Base-by-base conservation (phyloP, 2,329 filamentous ascomycete genomes). In the Xylaria multiplex region DNA sequence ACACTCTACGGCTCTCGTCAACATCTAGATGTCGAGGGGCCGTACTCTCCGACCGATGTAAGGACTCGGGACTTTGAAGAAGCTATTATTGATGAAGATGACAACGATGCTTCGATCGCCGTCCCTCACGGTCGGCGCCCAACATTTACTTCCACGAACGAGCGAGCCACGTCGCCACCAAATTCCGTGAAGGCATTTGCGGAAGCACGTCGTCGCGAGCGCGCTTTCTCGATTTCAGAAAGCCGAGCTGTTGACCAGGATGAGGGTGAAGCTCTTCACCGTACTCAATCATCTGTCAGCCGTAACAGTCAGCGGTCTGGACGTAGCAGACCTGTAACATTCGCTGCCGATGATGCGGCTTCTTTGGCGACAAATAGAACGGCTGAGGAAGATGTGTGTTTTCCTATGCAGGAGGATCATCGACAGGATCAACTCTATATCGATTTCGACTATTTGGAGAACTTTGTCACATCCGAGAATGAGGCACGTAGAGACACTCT, bases 151-250 rank as follows among this genome's bases (percentile, higher is more conserved):
- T 87, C 86, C 1, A 78, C 83, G 52, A 78, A 81, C 27, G 85
- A 86, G 54, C 86, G 93, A 62, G 93, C 92, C 0, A 82, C 88
- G 2, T 98, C 96, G 6, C 95, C 95, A 11, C 96, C 96, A 7
- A 99, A 97, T 79, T 99, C 96, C 0, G 93, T 99, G 58, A 97
- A 98, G 78, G 96, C 96, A 3, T 99, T 99, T 79, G 96, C 96
- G 19, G 92, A 96, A 74, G 92, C 93, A 62, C 91, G 93, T 57
- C 92, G 93, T 65, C 90, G 94, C 65, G 92, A 95, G 76, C 91
- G 94, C 49, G 93, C 89, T 66, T 77, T 85, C 75, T 89, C 85
- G 24, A 81, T 85, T 69, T 86, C 84, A 16, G 86, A 86, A 69
- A 70, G 19, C 75, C 78, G 62, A 77, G 76, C 62, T 66, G 72